These are phyloP conservation scores for Batrachochytrium dendrobatidis DNA, from an alignment of 371 early-diverging fungal species.

Conservation along the genomic window DNA sequence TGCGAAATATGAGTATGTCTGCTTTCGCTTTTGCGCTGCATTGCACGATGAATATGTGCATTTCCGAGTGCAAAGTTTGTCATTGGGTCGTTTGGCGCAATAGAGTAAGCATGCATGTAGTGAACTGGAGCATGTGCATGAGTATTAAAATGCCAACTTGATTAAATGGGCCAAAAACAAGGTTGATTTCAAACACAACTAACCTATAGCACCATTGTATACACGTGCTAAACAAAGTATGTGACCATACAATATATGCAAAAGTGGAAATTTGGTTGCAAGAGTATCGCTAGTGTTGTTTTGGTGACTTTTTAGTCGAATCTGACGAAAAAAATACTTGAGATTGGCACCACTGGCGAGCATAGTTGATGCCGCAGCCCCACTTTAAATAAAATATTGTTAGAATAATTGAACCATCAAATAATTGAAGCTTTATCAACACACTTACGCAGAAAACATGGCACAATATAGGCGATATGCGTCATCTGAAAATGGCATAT, in stretches of 20 bases:
- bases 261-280: slow-evolving; percentile 28
- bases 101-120: slow-evolving; percentile 51
- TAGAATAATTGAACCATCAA: not conserved
- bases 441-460: slow-evolving; percentile 33
- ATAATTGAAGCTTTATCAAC: too few species aligned
- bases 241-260: slow-evolving; percentile 56
- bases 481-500: slow-evolving; percentile 39
- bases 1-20: slow-evolving; percentile 60
- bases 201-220: slow-evolving; percentile 54
- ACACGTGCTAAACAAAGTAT: slow-evolving; percentile 48
- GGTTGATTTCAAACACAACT: slow-evolving; percentile 16
- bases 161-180: too few species aligned
- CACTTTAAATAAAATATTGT: slow-evolving; percentile 9
- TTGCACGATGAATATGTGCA: slow-evolving; percentile 54
- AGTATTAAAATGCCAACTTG: slow-evolving; percentile 5
- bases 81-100: slow-evolving; percentile 56
- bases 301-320: slow-evolving; percentile 28
- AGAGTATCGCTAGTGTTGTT: slow-evolving; percentile 12
- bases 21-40: slow-evolving; percentile 61
- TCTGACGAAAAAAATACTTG: slow-evolving; percentile 44
- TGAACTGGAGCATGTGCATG: slow-evolving; percentile 42
- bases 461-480: slow-evolving; percentile 51
- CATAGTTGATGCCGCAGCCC: slow-evolving; percentile 21
- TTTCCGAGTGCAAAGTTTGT: slow-evolving; percentile 56
- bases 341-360: slow-evolving; percentile 31